These are phyloP conservation scores for Puccinia sorghi DNA, from an alignment of 1,284 basidiomycete genomes.

Conservation along the genomic window DNA sequence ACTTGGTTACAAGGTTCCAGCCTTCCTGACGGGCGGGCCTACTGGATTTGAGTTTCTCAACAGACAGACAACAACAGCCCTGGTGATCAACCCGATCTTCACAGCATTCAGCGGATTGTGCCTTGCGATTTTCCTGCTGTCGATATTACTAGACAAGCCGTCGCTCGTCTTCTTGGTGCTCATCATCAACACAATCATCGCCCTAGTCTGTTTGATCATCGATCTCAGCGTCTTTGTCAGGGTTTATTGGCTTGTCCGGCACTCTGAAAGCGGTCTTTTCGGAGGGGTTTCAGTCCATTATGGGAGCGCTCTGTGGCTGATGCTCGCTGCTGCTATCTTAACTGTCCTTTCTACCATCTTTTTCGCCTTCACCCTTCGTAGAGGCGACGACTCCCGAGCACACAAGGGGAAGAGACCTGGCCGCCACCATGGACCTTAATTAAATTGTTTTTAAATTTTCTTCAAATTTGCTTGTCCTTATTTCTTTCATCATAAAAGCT, in stretches of 20 bases:
- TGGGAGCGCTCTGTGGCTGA: constrained; percentile 35
- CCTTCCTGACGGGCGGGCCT: constrained; percentile 25
- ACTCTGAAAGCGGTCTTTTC: constrained; percentile 11
- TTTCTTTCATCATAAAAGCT: no score
- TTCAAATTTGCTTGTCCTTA: no score
- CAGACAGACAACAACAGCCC: constrained; percentile 6
- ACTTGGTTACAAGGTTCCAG: constrained; percentile 33
- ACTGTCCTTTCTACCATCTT: constrained; percentile 24
- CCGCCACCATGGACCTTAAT: constrained; percentile 10
- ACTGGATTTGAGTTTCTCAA: constrained; percentile 14
- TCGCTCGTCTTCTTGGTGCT: constrained; percentile 6
- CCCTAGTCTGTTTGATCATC: constrained; percentile 31
- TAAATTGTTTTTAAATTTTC: no score
- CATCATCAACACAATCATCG: constrained; percentile 26
- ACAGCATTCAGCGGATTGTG: constrained; percentile 23
- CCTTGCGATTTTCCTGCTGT: constrained; percentile 5
- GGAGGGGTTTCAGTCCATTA: constrained; percentile 16
- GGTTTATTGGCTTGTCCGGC: constrained; percentile 18
- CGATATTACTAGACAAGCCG: constrained; percentile 21
- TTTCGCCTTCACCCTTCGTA: constrained; percentile 28
- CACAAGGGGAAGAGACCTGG: not conserved
- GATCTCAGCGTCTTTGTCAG: constrained; percentile 32
- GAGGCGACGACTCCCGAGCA: constrained; percentile 4
- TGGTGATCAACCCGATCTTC: constrained; percentile 39
- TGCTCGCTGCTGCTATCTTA: constrained; percentile 28